These are phyloP conservation scores for Claviceps africana DNA, from an alignment of 2,329 filamentous ascomycete genomes.

Conservation along the genomic window DNA sequence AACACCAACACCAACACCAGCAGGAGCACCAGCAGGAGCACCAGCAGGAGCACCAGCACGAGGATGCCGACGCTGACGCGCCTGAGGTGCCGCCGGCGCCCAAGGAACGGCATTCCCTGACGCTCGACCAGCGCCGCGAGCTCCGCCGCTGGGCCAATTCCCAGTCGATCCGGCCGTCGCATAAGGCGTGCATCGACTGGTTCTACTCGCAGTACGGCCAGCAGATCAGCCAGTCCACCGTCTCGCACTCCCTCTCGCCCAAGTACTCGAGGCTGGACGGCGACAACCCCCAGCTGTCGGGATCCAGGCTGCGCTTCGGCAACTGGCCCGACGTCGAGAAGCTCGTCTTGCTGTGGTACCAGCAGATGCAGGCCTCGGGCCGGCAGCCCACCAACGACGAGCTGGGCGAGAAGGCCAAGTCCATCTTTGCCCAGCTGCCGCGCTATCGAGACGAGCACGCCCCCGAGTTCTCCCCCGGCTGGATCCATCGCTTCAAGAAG, in stretches of 20 bases:
- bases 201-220: conserved; percentile 44
- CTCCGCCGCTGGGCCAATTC: conserved; percentile 45
- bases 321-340: conserved; percentile 52
- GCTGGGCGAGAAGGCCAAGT: conserved; percentile 46
- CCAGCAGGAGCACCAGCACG: too few relatives aligned
- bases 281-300: conserved; percentile 45
- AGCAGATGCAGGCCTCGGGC: conserved; percentile 35
- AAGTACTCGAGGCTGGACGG: conserved; percentile 49
- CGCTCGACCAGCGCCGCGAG: conserved; percentile 47
- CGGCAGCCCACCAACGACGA: conserved; percentile 49
- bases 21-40: not conserved
- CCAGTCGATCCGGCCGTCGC: conserved; percentile 41
- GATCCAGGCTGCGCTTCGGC: conserved; percentile 46
- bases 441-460: conserved; percentile 46
- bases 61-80: too few relatives aligned
- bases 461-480: conserved; percentile 48
- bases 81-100: conserved; percentile 10
- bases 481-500: conserved; percentile 53
- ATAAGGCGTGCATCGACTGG: conserved; percentile 51
- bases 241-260: conserved; percentile 46
- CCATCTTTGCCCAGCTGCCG: conserved; percentile 42
- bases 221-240: conserved; percentile 48
- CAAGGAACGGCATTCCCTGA: conserved; percentile 44
- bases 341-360: conserved; percentile 41
- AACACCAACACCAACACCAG: too few relatives aligned